A percentile compares a stretch with the other conserved stretches of the same genome.
Conservation (phyloP, 2,329 filamentous ascomycete genomes). For the Zasmidium angulare region DNA sequence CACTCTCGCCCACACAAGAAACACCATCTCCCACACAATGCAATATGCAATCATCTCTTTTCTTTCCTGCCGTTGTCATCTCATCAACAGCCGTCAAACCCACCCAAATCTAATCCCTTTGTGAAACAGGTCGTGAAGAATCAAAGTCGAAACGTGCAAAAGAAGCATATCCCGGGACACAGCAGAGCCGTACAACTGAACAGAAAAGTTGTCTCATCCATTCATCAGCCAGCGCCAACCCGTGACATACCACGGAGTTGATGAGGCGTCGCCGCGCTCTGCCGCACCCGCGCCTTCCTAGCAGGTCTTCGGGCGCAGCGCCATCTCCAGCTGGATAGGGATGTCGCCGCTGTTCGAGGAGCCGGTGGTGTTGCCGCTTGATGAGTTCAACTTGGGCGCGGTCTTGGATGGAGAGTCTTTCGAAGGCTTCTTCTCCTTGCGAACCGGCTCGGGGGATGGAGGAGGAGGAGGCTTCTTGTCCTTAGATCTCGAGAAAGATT, state of each 20-base stretch:
- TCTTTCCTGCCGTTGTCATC: neutral
- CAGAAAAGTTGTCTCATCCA: slow-evolving; percentile 6
- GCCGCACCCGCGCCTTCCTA: slow-evolving; percentile 23
- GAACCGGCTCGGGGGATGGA: neutral
- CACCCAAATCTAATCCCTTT: neutral
- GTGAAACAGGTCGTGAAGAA: neutral
- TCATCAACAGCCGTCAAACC: neutral
- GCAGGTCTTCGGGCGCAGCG: slow-evolving; percentile 11
- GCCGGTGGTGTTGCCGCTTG: neutral
- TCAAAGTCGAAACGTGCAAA: neutral
- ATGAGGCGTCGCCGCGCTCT: slow-evolving; percentile 5
- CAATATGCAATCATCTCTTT: neutral
- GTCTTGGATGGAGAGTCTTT: neutral
- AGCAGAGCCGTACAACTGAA: neutral
- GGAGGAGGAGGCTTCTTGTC: slow-evolving; percentile 10
- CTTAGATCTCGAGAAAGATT: slow-evolving; percentile 14
- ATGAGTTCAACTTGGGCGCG: neutral
- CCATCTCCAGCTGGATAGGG: slow-evolving; percentile 13
- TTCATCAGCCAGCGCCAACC: slow-evolving; percentile 22
- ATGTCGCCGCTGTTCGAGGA: slow-evolving; percentile 16
- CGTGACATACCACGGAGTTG: slow-evolving; percentile 21
- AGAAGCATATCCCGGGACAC: neutral
- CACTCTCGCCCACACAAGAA: neutral
- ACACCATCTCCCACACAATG: neutral
- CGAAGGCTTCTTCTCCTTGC: neutral